phyloP scores from a whole-genome alignment of 2,329 filamentous ascomycete species.

The Sordariomycetes sp. region DNA sequence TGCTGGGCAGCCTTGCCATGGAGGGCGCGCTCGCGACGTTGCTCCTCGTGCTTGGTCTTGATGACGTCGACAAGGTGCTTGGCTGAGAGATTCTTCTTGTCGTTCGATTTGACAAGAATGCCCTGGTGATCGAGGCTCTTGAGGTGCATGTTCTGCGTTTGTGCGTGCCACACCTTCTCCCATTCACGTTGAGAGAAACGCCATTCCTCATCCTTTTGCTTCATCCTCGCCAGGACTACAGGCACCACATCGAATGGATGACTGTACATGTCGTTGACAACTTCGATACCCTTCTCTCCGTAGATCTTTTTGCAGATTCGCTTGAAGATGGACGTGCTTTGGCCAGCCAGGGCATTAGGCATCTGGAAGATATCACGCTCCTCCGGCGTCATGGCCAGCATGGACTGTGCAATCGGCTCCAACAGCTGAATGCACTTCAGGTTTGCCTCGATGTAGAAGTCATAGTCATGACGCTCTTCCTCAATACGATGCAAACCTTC shows the following conservation, averaged over 20 bases:
- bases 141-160: slow-evolving; percentile 91
- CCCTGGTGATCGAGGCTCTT: slow-evolving; percentile 96
- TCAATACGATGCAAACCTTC: slow-evolving; percentile 93
- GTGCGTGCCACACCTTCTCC: slow-evolving; percentile 97
- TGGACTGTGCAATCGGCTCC: slow-evolving; percentile 86
- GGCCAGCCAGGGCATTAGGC: slow-evolving; percentile 75
- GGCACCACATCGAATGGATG: slow-evolving; percentile 83
- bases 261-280: slow-evolving; percentile 78
- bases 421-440: slow-evolving; percentile 91
- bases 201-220: slow-evolving; percentile 97
- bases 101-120: slow-evolving; percentile 75
- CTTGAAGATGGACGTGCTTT: slow-evolving; percentile 94
- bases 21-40: slow-evolving; percentile 61
- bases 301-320: slow-evolving; percentile 97
- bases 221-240: slow-evolving; percentile 77
- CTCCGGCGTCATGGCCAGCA: slow-evolving; percentile 66
- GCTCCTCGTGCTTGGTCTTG: slow-evolving; percentile 87
- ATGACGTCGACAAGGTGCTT: slow-evolving; percentile 88
- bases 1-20: slow-evolving; percentile 53
- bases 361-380: slow-evolving; percentile 72
- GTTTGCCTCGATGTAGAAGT: slow-evolving; percentile 95
- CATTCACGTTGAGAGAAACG: slow-evolving; percentile 93
- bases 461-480: slow-evolving; percentile 96
- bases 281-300: slow-evolving; percentile 74
- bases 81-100: slow-evolving; percentile 84